Conservation (phyloP, 1,284 basidiomycete genomes). For the Tylopilus sp. region DNA sequence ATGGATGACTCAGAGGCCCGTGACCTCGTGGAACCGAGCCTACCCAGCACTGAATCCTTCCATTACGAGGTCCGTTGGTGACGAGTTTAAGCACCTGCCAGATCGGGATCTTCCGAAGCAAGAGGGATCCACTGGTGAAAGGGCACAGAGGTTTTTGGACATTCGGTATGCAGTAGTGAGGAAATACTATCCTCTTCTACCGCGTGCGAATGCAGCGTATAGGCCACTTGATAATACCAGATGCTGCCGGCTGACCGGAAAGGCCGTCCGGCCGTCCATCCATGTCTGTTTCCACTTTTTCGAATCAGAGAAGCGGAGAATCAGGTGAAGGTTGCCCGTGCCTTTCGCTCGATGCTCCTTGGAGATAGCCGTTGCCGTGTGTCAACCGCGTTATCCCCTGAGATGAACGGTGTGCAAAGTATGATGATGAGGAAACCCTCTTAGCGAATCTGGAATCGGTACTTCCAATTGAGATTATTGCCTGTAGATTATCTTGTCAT, state of each 20-base stretch:
- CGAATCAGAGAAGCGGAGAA: constrained; percentile 1
- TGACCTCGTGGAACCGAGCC: constrained; percentile 23
- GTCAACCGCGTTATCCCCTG: constrained; percentile 17
- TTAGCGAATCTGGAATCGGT: constrained; percentile 3
- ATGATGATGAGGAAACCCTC: constrained; percentile 2
- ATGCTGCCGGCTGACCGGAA: background rate
- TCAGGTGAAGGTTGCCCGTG: background rate
- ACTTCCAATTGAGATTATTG: background rate
- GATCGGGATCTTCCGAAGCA: constrained; percentile 10
- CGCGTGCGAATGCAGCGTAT: background rate
- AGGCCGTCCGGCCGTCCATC: too few species aligned
- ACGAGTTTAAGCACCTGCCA: constrained; percentile 5
- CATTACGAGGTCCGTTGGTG: constrained; percentile 20
- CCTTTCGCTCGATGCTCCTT: constrained; percentile 6
- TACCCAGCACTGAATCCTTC: constrained; percentile 12
- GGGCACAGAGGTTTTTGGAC: constrained; percentile 2
- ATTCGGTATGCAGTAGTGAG: background rate
- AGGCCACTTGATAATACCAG: background rate
- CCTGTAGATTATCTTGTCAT: constrained; percentile 3
- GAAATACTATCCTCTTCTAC: background rate
- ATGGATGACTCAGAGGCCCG: constrained; percentile 7
- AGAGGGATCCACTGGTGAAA: constrained; percentile 4
- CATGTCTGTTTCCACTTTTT: background rate
- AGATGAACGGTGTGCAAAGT: constrained; percentile 5
- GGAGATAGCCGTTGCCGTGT: constrained; percentile 16